Evolutionary conservation across 2,329 filamentous ascomycete genomes (phyloP).

Genomic region (Fusarium secorum): DNA sequence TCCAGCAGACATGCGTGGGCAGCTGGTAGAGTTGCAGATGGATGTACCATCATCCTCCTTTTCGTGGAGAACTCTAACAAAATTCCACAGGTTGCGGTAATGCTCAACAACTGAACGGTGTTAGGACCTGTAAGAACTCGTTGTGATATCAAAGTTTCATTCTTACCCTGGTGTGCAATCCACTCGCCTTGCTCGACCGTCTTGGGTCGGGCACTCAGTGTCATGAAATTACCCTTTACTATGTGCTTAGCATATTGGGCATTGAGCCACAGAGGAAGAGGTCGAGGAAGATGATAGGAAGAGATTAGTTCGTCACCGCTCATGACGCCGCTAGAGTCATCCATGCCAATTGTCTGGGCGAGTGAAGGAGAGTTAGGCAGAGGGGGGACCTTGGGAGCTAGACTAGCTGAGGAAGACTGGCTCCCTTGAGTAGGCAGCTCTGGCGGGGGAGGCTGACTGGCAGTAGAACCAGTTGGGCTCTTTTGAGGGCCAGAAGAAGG

Average conservation of each 20-base stretch:
- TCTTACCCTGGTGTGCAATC: conserved; percentile 88
- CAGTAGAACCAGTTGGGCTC: conserved; percentile 59
- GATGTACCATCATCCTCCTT: conserved; percentile 79
- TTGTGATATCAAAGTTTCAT: background rate
- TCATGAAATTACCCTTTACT: conserved; percentile 98
- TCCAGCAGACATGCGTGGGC: conserved; percentile 94
- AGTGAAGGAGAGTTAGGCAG: conserved; percentile 70
- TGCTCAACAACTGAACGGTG: conserved; percentile 80
- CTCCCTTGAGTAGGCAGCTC: conserved; percentile 56
- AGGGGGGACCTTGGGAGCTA: conserved; percentile 67
- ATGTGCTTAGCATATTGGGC: conserved; percentile 82
- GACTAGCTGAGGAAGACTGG: conserved; percentile 60
- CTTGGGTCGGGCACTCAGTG: conserved; percentile 91
- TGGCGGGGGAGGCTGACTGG: conserved; percentile 59
- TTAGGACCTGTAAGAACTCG: background rate
- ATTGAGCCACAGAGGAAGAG: conserved; percentile 75
- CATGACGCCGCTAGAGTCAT: conserved; percentile 62
- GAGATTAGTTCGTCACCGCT: conserved; percentile 63
- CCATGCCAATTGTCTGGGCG: conserved; percentile 73
- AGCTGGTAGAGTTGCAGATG: conserved; percentile 85
- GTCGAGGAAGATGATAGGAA: conserved; percentile 70
- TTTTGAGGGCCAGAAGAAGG: conserved; percentile 59
- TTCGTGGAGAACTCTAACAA: conserved; percentile 88
- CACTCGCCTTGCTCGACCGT: conserved; percentile 95
- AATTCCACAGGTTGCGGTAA: conserved; percentile 87